These are phyloP conservation scores for Chaetothyriales sp. DNA, from an alignment of 2,329 filamentous ascomycete species.

Conservation along the genomic window DNA sequence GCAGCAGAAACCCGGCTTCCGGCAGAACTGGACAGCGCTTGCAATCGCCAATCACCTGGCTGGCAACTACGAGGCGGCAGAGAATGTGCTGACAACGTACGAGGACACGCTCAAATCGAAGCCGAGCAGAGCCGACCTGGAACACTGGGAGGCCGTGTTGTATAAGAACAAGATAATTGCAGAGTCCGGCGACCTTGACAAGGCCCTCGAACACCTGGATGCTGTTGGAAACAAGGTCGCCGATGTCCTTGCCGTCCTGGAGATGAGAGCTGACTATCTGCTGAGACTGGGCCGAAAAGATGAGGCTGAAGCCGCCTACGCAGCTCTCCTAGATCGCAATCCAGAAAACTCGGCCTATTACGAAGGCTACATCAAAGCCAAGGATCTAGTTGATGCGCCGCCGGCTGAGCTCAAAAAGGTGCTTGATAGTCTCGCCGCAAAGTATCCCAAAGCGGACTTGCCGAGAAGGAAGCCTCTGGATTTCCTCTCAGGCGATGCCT, in stretches of 20 bases:
- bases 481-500: constrained; percentile 70
- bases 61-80: constrained; percentile 72
- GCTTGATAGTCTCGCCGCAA: constrained; percentile 69
- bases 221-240: constrained; percentile 59
- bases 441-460: constrained; percentile 70
- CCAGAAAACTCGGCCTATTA: constrained; percentile 80
- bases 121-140: constrained; percentile 63
- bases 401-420: constrained; percentile 51
- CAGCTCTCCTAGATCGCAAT: constrained; percentile 69
- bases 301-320: constrained; percentile 70
- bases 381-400: constrained; percentile 49
- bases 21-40: constrained; percentile 95
- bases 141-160: constrained; percentile 83
- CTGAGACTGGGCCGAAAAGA: constrained; percentile 58
- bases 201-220: constrained; percentile 76
- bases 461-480: constrained; percentile 75
- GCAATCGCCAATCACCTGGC: constrained; percentile 82
- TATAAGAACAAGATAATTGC: constrained; percentile 95
- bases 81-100: constrained; percentile 79
- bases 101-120: constrained; percentile 74
- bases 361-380: constrained; percentile 53
- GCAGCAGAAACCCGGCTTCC: constrained; percentile 60
- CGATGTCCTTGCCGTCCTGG: constrained; percentile 72
- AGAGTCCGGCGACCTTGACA: constrained; percentile 67
- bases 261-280: constrained; percentile 73